These are phyloP conservation scores for Caloboletus inedulis DNA, from an alignment of 1,284 basidiomycete genomes.

Conservation along the genomic window DNA sequence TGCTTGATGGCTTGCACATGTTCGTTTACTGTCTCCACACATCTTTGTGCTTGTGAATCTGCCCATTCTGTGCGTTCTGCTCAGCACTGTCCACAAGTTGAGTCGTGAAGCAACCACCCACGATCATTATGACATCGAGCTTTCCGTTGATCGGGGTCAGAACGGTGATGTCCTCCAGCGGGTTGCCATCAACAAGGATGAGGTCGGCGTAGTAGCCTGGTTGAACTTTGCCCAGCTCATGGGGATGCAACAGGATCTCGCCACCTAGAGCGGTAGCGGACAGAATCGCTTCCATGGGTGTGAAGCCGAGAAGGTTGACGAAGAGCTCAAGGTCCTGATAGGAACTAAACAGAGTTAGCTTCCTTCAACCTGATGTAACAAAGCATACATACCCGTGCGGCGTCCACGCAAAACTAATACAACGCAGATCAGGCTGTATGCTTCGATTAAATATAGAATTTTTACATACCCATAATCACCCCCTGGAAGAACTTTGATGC, in stretches of 20 bases:
- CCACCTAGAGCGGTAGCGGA: conserved; percentile 37
- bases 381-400: conserved; percentile 28
- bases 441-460: background rate
- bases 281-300: conserved; percentile 38
- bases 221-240: conserved; percentile 37
- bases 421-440: background rate
- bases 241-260: conserved; percentile 34
- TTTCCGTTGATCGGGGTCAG: conserved; percentile 29
- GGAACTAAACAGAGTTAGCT: conserved; percentile 22
- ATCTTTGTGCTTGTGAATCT: conserved; percentile 22
- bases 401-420: conserved; percentile 34
- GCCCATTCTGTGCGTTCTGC: conserved; percentile 23
- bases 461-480: conserved; percentile 34
- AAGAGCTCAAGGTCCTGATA: conserved; percentile 38
- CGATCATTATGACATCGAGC: conserved; percentile 32
- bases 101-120: conserved; percentile 7
- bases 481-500: conserved; percentile 33
- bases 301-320: conserved; percentile 34
- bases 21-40: background rate
- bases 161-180: conserved; percentile 34
- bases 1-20: background rate
- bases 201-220: conserved; percentile 37
- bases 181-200: conserved; percentile 34
- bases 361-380: background rate
- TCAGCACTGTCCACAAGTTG: conserved; percentile 6